Evolutionary conservation across 2,329 filamentous ascomycete genomes (phyloP), one percentile per base, ranked within the genome.

Genomic region (Apiospora arundinis): DNA sequence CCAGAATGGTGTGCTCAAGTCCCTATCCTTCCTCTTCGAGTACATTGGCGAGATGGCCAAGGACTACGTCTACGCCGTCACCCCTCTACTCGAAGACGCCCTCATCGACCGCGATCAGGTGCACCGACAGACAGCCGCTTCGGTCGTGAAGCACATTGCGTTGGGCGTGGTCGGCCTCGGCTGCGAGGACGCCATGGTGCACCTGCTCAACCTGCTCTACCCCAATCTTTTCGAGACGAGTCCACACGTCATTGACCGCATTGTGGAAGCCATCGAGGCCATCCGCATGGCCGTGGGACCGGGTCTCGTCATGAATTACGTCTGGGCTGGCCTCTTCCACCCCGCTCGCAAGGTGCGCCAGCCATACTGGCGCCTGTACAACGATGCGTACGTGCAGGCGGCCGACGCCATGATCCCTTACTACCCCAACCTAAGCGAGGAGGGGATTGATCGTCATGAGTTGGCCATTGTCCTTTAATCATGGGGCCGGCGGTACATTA

Each of bases 11-110:
- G 96, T 99, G 45, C 91, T 99, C 80, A 99, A 99, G 82, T 95
- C 95, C 6, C 88, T 99, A 69, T 97, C 94, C 8, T 99, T 99
- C 88, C 88, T 99, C 73, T 99, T 98, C 80, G 96, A 99, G 80
- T 99, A 99, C 83, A 99, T 99, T 81, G 96, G 96, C 74, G 96
- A 99, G 83, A 98, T 99, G 96, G 94, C 95, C 74, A 99, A 98
- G 84, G 96, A 99, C 83, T 99, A 99, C 81, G 96, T 99, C 80
- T 99, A 99, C 79, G 96, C 97, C 23, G 95, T 99, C 45, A 98
- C 95, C 2, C 96, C 96, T 8, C 87, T 99, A 12, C 91, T 99
- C 1, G 96, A 99, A 80, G 96, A 99, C 80, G 96, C 97, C 2
- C 91, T 99, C 73, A 98, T 98, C 82, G 96, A 99, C 82, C 92